Evolutionary conservation across 1,284 basidiomycete species (phyloP), one percentile per base, ranked within the genome.

Genomic region (Cerioporus squamosus): DNA sequence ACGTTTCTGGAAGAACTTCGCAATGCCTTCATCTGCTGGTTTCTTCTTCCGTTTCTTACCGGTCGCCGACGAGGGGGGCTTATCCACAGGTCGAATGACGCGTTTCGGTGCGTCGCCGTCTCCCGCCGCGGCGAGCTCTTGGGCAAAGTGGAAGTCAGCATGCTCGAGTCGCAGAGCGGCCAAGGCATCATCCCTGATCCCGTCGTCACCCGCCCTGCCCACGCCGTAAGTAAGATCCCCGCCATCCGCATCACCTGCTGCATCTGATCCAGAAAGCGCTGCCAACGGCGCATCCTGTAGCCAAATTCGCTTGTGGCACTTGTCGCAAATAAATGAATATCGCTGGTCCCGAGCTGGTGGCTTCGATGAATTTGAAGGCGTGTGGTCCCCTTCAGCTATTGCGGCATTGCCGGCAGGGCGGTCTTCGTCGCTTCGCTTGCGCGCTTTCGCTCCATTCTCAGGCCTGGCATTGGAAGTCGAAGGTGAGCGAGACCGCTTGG

Each of bases 111-210:
- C 51, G 18, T 51, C 61, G 31, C 51, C 65, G 18, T 54, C 60
- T 3, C 45, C 62, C 31, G 62, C 40, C 57, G 66, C 51, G 58
- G 87, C 82, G 48, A 96, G 71, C 53, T 92, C 88, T 67, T 88
- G 80, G 1, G 95, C 94, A 65, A 94, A 86, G 72, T 97, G 94
- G 72, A 86, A 95, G 74, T 97, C 94, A 45, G 85, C 81, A 65
- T 97, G 94, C 70, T 96, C 94, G 66, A 81, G 73, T 56, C 81
- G 83, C 51, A 89, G 71, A 54, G 68, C 75, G 5, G 74, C 74
- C 39, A 93, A 67, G 24, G 75, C 78, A 46, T 75, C 72, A 33
- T 71, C 70, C 62, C 62, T 63, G 49, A 71, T 69, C 22, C 68
- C 71, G 44, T 67, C 68, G 52, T 60, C 62, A 36, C 33, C 33